Base-by-base conservation (phyloP, 345 rosid species). In the Sapria himalayana region DNA sequence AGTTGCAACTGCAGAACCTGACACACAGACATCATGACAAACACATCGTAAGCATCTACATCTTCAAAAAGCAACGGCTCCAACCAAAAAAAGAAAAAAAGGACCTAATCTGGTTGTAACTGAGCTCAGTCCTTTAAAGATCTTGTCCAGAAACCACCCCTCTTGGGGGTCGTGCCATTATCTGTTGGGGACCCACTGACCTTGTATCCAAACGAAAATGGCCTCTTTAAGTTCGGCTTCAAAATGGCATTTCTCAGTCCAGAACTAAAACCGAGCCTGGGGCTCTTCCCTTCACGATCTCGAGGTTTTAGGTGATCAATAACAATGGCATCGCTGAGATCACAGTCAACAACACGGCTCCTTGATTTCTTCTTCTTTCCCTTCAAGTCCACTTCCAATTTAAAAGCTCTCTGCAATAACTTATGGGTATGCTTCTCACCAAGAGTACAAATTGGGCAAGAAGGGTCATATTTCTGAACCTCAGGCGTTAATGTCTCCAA, bases 401-500 rank as follows among this genome's bases (percentile, higher is more conserved):
- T 79, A 54, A 79, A 46, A 29, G 84, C 84, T 64, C 68, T 91
- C 62, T 74, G 93, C 25, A 84, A 80, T 46, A 91, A 45, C 49
- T 80, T 73, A 17, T 50, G 58, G 3, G 75, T 64, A 53, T 74
- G 75, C 45, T 71, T 84, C 74, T 71, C 81, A 22, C 95, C 95
- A 32, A 77, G 37, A n/a, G 85, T 80, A 52, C 99, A 91, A 38
- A 91, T 37, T 5, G 93, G 99, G 66, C 99, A 91, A 13, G 74
- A 54, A 5, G 99, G 99, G 52, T 91, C 93, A 21, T 76, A 91
- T 57, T 84, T 84, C 53, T 63, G 57, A 25, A 71, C 50, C 51
- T 84, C 95, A 22, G 60, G 65, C 0, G 99, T 91, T 78, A 84
- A 56, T 27, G 61, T 65, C 57, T 91, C 99, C 72, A 91, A 70